Percentiles rank a stretch among this genome's conserved stretches.
phyloP scores from a whole-genome alignment of 805 yeast species.

The Sugiyamaella qingdaonensis region DNA sequence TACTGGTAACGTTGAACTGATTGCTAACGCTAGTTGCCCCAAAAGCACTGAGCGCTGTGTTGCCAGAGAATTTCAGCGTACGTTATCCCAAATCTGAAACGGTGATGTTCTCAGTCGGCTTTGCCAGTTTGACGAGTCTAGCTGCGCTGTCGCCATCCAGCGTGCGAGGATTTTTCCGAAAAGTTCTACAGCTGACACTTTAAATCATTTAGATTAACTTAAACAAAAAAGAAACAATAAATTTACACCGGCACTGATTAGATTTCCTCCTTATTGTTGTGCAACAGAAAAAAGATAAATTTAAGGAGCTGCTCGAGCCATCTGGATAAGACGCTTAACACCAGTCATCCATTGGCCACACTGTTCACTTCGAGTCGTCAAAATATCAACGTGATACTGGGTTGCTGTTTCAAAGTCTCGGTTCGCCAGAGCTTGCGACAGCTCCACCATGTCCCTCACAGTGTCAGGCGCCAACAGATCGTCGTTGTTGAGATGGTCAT shows the following conservation, averaged over 20 bases:
- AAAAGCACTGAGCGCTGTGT: constrained; percentile 17
- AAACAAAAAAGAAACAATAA: background rate
- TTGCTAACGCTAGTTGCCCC: constrained; percentile 34
- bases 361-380: constrained; percentile 62
- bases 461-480: constrained; percentile 60
- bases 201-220: background rate
- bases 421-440: constrained; percentile 48
- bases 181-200: constrained; percentile 10
- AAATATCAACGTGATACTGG: constrained; percentile 44
- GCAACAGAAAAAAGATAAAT: background rate
- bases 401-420: constrained; percentile 60
- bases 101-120: constrained; percentile 17
- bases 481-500: constrained; percentile 70
- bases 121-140: constrained; percentile 15
- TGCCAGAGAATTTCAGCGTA: constrained; percentile 10
- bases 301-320: constrained; percentile 36
- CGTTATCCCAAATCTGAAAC: constrained; percentile 13
- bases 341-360: constrained; percentile 93
- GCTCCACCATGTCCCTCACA: constrained; percentile 46
- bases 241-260: background rate
- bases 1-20: too few species aligned
- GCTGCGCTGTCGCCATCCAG: constrained; percentile 5
- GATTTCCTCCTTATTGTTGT: background rate
- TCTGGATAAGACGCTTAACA: constrained; percentile 77
- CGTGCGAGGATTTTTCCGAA: constrained; percentile 16